Evolutionary conservation across 2,329 filamentous ascomycete genomes (phyloP).

Genomic region (Xylaria sp.): DNA sequence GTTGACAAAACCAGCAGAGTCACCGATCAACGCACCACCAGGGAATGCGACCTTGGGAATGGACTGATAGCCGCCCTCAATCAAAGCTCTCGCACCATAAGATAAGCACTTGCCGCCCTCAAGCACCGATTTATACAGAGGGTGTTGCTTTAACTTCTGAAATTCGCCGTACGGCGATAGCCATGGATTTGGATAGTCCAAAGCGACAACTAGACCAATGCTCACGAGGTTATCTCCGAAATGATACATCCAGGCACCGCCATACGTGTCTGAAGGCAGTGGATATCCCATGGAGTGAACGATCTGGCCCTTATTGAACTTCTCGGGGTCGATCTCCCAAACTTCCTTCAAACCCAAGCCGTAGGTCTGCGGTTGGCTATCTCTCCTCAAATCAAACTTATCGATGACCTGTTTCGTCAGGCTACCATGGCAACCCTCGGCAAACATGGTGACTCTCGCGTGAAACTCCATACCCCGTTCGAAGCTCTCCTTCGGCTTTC

Average conservation of each 20-base stretch:
- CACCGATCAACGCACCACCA: slow-evolving; percentile 92
- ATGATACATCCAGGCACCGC: slow-evolving; percentile 99
- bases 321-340: slow-evolving; percentile 94
- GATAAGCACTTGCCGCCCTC: slow-evolving; percentile 98
- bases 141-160: slow-evolving; percentile 98
- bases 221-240: slow-evolving; percentile 97
- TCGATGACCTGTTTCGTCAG: slow-evolving; percentile 94
- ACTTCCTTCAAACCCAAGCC: slow-evolving; percentile 95
- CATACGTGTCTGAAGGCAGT: slow-evolving; percentile 87
- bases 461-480: slow-evolving; percentile 99
- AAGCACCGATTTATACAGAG: slow-evolving; percentile 85
- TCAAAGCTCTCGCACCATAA: slow-evolving; percentile 89
- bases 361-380: slow-evolving; percentile 95
- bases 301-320: slow-evolving; percentile 87
- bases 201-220: slow-evolving; percentile 87
- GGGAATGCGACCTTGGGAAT: slow-evolving; percentile 98
- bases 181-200: slow-evolving; percentile 98
- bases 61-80: slow-evolving; percentile 96
- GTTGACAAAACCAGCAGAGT: slow-evolving; percentile 96
- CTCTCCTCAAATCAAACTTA: slow-evolving; percentile 88
- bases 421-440: slow-evolving; percentile 94
- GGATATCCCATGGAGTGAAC: slow-evolving; percentile 95
- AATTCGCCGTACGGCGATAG: slow-evolving; percentile 95
- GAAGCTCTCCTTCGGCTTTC: slow-evolving; percentile 88
- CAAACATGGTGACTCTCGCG: slow-evolving; percentile 88